These are phyloP conservation scores for Hanseniaspora gamundiae DNA, from an alignment of 1,139 yeast genomes.

Conservation along the genomic window DNA sequence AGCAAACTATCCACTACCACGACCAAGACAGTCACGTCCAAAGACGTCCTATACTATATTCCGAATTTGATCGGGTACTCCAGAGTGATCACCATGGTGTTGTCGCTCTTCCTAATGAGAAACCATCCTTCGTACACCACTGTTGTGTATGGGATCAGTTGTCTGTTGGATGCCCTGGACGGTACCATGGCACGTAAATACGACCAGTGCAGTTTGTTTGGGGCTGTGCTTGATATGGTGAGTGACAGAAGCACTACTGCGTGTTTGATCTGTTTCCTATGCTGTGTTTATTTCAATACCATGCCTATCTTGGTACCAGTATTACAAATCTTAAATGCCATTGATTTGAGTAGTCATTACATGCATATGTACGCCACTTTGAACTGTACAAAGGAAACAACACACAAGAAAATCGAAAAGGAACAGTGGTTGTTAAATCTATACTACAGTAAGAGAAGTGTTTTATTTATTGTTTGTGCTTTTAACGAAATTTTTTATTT, in stretches of 20 bases:
- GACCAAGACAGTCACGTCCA: slow-evolving; percentile 18
- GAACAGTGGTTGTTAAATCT: slow-evolving; percentile 62
- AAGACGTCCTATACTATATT: slow-evolving; percentile 58
- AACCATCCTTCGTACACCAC: slow-evolving; percentile 72
- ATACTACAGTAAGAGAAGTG: slow-evolving; percentile 77
- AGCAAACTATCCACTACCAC: too few relatives aligned
- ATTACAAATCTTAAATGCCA: slow-evolving; percentile 78
- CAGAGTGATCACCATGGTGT: slow-evolving; percentile 67
- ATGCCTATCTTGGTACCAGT: slow-evolving; percentile 42
- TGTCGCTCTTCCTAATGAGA: slow-evolving; percentile 73
- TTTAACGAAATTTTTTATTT: slow-evolving; percentile 88
- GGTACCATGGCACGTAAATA: slow-evolving; percentile 89
- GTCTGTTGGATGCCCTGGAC: slow-evolving; percentile 90
- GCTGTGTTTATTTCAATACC: slow-evolving; percentile 44
- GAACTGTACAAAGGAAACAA: slow-evolving; percentile 52
- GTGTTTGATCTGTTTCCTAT: slow-evolving; percentile 72
- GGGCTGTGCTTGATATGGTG: slow-evolving; percentile 97
- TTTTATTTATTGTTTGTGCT: slow-evolving; percentile 80
- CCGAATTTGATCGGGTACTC: slow-evolving; percentile 89
- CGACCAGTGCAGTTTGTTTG: slow-evolving; percentile 84
- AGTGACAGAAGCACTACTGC: slow-evolving; percentile 97
- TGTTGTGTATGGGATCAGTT: slow-evolving; percentile 70
- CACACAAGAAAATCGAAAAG: slow-evolving; percentile 76
- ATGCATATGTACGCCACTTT: slow-evolving; percentile 98
- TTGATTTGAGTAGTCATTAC: slow-evolving; percentile 91